These are phyloP conservation scores for Theobroma cacao DNA, from an alignment of 345 rosid genomes.

Conservation along the genomic window DNA sequence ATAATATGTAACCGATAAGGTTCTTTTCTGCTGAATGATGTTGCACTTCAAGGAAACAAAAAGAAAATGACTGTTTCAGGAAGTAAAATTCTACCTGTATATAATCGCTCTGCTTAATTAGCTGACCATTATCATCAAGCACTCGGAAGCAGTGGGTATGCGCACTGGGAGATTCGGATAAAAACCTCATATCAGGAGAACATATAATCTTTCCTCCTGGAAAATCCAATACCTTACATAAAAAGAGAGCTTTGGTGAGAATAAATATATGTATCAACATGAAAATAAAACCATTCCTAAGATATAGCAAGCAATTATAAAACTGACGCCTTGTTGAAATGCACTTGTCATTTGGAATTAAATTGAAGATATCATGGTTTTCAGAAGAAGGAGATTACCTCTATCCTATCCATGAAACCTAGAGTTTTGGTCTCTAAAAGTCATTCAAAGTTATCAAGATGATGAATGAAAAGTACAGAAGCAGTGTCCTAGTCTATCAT, in stretches of 20 bases:
- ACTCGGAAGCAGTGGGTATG: conserved; percentile 56
- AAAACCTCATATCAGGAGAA: conserved; percentile 48
- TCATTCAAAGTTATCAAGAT: not conserved
- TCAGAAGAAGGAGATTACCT: not conserved
- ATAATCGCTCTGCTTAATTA: conserved; percentile 13
- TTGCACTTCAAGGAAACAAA: not conserved
- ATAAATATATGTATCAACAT: not conserved
- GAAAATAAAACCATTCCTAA: not conserved
- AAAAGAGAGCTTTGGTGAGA: not conserved
- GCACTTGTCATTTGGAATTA: not conserved
- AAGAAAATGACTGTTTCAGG: not conserved
- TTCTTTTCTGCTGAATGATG: conserved; percentile 6
- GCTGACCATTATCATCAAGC: conserved; percentile 39
- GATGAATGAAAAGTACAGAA: not conserved
- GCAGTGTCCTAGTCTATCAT: not conserved
- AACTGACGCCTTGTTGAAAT: not conserved
- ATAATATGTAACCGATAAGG: not conserved
- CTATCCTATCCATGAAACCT: not conserved
- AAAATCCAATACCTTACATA: conserved; percentile 39
- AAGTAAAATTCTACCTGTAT: conserved; percentile 21
- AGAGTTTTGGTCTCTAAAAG: not conserved
- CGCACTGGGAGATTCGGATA: conserved; percentile 40
- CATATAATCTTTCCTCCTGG: conserved; percentile 73
- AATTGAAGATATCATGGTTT: not conserved
- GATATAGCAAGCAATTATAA: not conserved